A percentile compares a stretch with the other conserved stretches of the same genome.
Evolutionary conservation across 805 yeast genomes (phyloP).

Genomic region (Schizosaccharomyces osmophilus): DNA sequence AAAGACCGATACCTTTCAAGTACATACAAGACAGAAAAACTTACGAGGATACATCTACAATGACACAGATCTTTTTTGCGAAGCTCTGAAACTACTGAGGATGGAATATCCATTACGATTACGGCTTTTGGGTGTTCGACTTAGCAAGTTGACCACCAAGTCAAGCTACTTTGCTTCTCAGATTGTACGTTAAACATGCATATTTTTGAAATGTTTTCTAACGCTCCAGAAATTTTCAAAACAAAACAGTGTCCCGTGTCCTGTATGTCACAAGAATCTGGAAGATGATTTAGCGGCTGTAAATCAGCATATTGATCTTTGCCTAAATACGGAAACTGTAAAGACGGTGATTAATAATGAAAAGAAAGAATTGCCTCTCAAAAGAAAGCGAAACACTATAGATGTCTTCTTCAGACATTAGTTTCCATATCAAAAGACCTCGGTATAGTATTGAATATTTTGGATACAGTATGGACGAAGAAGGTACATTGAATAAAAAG

Average conservation of each 20-base stretch:
- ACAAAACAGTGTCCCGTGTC: conserved; percentile 5
- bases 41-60: conserved; percentile 5
- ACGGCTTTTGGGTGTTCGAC: conserved; percentile 10
- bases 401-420: neutral
- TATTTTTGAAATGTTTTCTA: neutral
- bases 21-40: conserved; percentile 7
- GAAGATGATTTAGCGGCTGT: conserved; percentile 4
- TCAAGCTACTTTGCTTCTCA: conserved; percentile 5
- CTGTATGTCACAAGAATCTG: conserved; percentile 7
- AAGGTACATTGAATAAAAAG: neutral
- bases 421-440: neutral
- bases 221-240: neutral
- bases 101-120: conserved; percentile 9
- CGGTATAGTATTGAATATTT: neutral
- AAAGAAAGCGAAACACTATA: neutral
- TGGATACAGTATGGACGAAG: neutral
- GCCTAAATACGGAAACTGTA: conserved; percentile 5
- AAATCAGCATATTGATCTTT: conserved; percentile 10
- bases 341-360: neutral
- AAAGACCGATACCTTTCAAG: conserved; percentile 9
- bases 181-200: conserved; percentile 3
- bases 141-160: conserved; percentile 7
- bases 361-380: neutral
- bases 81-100: conserved; percentile 7
- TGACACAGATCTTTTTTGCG: conserved; percentile 7